Conservation (phyloP, 345 rosid species). For the Zanthoxylum bungeanum region DNA sequence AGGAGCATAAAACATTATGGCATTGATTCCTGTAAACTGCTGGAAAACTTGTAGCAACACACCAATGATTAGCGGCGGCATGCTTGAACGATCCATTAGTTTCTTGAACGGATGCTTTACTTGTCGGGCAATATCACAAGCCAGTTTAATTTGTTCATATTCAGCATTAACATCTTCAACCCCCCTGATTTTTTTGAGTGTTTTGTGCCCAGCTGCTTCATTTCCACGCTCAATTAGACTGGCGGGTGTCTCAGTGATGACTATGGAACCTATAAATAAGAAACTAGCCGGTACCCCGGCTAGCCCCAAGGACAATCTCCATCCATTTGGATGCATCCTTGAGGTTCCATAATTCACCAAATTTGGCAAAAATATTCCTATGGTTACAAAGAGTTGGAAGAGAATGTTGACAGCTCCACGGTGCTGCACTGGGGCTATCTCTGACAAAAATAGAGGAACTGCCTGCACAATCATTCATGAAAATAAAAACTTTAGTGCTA, state of each 20-base stretch:
- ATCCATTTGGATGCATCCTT: constrained; percentile 47
- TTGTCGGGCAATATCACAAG: constrained; percentile 36
- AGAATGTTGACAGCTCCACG: constrained; percentile 62
- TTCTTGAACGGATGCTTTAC: constrained; percentile 38
- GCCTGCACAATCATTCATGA: constrained; percentile 30
- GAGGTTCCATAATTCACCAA: constrained; percentile 45
- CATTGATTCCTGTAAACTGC: constrained; percentile 64
- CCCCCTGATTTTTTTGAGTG: constrained; percentile 50
- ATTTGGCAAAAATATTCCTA: constrained; percentile 53
- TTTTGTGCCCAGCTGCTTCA: constrained; percentile 18
- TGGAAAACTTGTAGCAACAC: constrained; percentile 53
- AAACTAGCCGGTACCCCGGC: constrained; percentile 46
- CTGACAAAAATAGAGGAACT: constrained; percentile 64
- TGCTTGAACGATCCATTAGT: constrained; percentile 41
- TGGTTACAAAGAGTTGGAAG: constrained; percentile 53
- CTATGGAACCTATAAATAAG: constrained; percentile 45
- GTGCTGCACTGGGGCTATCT: constrained; percentile 48
- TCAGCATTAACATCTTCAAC: constrained; percentile 44
- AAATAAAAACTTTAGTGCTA: background rate
- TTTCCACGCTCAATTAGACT: constrained; percentile 52
- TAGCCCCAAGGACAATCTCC: constrained; percentile 50
- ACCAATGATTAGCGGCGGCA: constrained; percentile 53
- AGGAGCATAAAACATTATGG: constrained; percentile 39
- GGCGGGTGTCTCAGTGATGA: constrained; percentile 58
- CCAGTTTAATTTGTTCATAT: constrained; percentile 35